Conservation (phyloP, 768 basidiomycete species). For the Favolaschia claudopus region DNA sequence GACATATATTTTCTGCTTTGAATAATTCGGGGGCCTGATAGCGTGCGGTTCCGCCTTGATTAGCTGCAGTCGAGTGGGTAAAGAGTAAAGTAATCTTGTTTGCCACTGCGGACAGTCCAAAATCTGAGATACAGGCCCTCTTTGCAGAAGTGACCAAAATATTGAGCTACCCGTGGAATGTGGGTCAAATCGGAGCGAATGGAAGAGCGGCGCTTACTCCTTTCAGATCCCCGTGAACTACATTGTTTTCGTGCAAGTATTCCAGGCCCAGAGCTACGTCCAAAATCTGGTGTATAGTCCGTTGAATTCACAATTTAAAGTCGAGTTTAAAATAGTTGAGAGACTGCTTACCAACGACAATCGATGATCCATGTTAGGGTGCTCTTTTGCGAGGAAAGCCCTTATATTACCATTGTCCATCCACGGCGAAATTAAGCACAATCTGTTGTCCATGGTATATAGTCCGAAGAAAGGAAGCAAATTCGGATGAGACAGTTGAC, state of each 20-base stretch:
- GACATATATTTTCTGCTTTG: conserved; percentile 20
- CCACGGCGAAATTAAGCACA: conserved; percentile 37
- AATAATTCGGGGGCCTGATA: conserved; percentile 48
- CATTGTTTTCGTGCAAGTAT: conserved; percentile 19
- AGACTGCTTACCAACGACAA: conserved; percentile 8
- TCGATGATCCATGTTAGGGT: not conserved
- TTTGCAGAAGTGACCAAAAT: conserved; percentile 50
- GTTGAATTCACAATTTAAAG: not conserved
- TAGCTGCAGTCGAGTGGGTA: conserved; percentile 24
- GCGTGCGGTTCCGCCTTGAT: conserved; percentile 39
- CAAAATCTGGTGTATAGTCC: conserved; percentile 14
- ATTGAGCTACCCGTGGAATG: conserved; percentile 41
- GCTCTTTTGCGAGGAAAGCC: conserved; percentile 14
- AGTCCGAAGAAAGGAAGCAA: conserved; percentile 32
- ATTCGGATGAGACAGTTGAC: conserved; percentile 28
- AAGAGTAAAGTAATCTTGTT: conserved; percentile 27
- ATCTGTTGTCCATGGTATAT: conserved; percentile 17
- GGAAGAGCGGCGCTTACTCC: not conserved
- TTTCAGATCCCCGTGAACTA: conserved; percentile 31
- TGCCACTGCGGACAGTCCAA: conserved; percentile 47
- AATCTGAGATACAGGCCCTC: conserved; percentile 56
- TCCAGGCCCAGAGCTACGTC: conserved; percentile 22
- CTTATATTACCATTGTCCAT: conserved; percentile 37
- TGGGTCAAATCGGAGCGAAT: not conserved
- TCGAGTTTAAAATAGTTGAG: too few relatives aligned